Percentiles rank a stretch among this genome's conserved stretches.
These are phyloP conservation scores for Rhynchospora pubera DNA, from an alignment of 176 grass and related monocot genomes.

Conservation along the genomic window DNA sequence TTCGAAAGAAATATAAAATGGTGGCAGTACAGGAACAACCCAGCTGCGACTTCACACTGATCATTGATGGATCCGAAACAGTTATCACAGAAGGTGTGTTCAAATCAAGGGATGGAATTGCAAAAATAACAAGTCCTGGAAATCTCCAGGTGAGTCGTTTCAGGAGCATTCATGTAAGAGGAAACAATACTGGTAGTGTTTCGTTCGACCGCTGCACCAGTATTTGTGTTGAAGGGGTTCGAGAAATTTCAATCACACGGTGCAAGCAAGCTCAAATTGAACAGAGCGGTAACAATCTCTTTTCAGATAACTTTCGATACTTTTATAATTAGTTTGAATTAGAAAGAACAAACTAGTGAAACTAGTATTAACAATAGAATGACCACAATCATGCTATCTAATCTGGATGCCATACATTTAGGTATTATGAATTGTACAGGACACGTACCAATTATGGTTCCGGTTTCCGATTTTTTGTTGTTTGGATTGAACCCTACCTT, in stretches of 20 bases:
- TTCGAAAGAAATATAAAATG: background rate
- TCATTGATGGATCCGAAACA: constrained; percentile 36
- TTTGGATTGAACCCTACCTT: background rate
- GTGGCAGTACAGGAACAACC: constrained; percentile 24
- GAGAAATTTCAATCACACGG: constrained; percentile 32
- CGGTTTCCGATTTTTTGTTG: background rate
- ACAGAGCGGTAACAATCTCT: constrained; percentile 21
- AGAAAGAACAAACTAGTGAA: background rate
- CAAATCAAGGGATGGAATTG: constrained; percentile 25
- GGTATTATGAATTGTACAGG: background rate
- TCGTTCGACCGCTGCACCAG: constrained; percentile 36
- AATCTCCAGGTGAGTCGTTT: constrained; percentile 29
- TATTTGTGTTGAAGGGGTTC: constrained; percentile 29
- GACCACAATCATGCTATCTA: background rate
- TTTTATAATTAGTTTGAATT: background rate
- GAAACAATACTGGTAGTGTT: constrained; percentile 24
- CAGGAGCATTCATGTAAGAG: constrained; percentile 24
- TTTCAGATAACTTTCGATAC: background rate
- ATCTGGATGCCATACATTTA: background rate
- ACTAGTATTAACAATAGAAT: background rate
- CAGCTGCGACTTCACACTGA: constrained; percentile 34
- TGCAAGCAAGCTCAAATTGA: constrained; percentile 42
- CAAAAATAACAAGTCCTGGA: constrained; percentile 35
- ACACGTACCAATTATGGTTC: background rate
- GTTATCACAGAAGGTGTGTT: constrained; percentile 50